Base-by-base conservation (phyloP, 345 rosid genomes). In the Rubroshorea leprosula region DNA sequence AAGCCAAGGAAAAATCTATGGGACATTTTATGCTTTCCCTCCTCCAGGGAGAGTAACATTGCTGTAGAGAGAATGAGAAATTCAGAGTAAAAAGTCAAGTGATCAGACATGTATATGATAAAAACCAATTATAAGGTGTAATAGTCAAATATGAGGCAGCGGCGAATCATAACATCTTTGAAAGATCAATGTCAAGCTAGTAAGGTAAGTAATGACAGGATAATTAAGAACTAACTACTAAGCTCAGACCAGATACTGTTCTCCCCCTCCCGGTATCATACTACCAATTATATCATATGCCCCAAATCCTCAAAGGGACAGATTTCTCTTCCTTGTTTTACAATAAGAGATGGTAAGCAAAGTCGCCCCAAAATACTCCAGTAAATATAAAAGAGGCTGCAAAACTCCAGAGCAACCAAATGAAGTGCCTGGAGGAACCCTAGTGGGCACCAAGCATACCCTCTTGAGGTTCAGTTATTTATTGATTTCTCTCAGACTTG, bases 321-420 rank as follows among this genome's bases (percentile, higher is more conserved):
- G 35, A 13, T 55, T 22, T 12, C 43, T 11, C 24, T 24, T 46
- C 41, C 39, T 26, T 25, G 19, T 58, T 45, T 5, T 44, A 27
- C 12, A 2, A 16, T 57, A 50, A 23, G 38, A 45, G 39, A 24
- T 41, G 61, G 20, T 39, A 45, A 57, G 50, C 38, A n/a, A 24
- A 57, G 61, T 57, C 17, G n/a, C 61, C 39, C 24, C 51, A 23
- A 57, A 57, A 57, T 38, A 58, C 52, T 46, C 45, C 62, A 58
- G 62, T 18, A 26, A 17, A 48, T 13, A 4, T 14, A 12, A 20
- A 19, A 59, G 45, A 27, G 18, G 7, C 10, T 49, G n/a, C n/a
- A 25, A 27, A 9, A 60, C 45, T 8, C 48, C 5, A 27, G 1
- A 35, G 31, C 50, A 16, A 21, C 15, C 26, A 49, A 49, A 21